A percentile compares a stretch with the other conserved stretches of the same genome.
Evolutionary conservation across 1,284 basidiomycete genomes (phyloP).

Genomic region (Mycena citricolor): DNA sequence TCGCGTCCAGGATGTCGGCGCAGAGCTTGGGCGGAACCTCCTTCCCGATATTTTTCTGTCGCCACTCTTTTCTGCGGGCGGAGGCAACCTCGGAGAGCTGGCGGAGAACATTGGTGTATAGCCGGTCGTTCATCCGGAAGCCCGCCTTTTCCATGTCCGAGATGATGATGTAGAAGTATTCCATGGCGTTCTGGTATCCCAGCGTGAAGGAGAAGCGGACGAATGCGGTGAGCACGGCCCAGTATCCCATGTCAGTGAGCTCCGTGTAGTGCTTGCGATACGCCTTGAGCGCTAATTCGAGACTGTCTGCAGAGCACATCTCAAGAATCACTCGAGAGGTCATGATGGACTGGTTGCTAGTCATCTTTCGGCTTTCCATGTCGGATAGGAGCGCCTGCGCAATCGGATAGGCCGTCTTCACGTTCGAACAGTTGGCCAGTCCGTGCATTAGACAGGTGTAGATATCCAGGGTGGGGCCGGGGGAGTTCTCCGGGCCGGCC

Average conservation of each 20-base stretch:
- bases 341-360: conserved; percentile 40
- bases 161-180: conserved; percentile 76
- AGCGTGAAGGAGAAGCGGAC: conserved; percentile 51
- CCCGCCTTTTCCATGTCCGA: conserved; percentile 79
- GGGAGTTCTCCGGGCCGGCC: conserved; percentile 27
- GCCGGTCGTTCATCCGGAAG: conserved; percentile 52
- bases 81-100: conserved; percentile 49
- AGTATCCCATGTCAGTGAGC: conserved; percentile 59
- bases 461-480: conserved; percentile 47
- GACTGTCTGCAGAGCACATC: conserved; percentile 29
- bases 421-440: conserved; percentile 44
- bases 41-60: conserved; percentile 10
- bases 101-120: conserved; percentile 75
- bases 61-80: conserved; percentile 6
- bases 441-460: conserved; percentile 60
- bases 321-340: conserved; percentile 15
- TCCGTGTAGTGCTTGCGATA: conserved; percentile 50
- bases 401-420: conserved; percentile 45
- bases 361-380: conserved; percentile 42
- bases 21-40: conserved; percentile 27
- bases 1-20: conserved; percentile 42
- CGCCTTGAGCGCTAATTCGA: conserved; percentile 59
- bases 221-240: conserved; percentile 62
- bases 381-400: conserved; percentile 59
- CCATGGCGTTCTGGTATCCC: conserved; percentile 47